Conservation (phyloP, 2,329 filamentous ascomycete species). For the Gyromitra esculenta region DNA sequence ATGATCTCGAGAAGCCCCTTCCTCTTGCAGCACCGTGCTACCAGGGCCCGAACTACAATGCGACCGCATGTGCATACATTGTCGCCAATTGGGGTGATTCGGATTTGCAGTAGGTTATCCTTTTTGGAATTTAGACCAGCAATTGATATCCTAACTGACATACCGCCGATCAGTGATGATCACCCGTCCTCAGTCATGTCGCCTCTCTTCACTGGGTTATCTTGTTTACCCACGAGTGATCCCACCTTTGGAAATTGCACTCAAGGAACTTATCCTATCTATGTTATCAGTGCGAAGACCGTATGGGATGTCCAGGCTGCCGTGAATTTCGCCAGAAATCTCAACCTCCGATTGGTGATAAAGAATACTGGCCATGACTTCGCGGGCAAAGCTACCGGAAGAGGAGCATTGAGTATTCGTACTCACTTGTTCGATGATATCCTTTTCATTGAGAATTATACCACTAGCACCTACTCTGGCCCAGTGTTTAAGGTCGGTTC, state of each 20-base stretch:
- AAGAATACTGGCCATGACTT: constrained; percentile 67
- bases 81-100: constrained; percentile 32
- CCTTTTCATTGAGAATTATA: constrained; percentile 59
- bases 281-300: constrained; percentile 62
- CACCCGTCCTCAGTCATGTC: constrained; percentile 44
- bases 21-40: constrained; percentile 35
- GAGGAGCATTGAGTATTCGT: constrained; percentile 62
- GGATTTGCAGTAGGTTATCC: constrained; percentile 34
- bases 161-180: constrained; percentile 2
- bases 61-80: constrained; percentile 28
- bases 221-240: constrained; percentile 37
- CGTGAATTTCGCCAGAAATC: constrained; percentile 63
- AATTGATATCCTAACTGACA: neutral
- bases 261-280: constrained; percentile 62
- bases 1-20: constrained; percentile 30
- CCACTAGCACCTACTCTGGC: constrained; percentile 61
- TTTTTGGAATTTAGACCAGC: neutral
- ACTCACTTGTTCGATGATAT: constrained; percentile 61
- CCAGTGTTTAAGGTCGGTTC: constrained; percentile 68
- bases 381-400: constrained; percentile 61
- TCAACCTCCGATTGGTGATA: constrained; percentile 66
- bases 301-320: constrained; percentile 64
- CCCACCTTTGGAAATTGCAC: constrained; percentile 59
- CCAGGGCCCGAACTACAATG: constrained; percentile 26
- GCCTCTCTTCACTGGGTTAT: constrained; percentile 36